Conservation (phyloP, 2,329 filamentous ascomycete genomes). For the Apiospora hydei region DNA sequence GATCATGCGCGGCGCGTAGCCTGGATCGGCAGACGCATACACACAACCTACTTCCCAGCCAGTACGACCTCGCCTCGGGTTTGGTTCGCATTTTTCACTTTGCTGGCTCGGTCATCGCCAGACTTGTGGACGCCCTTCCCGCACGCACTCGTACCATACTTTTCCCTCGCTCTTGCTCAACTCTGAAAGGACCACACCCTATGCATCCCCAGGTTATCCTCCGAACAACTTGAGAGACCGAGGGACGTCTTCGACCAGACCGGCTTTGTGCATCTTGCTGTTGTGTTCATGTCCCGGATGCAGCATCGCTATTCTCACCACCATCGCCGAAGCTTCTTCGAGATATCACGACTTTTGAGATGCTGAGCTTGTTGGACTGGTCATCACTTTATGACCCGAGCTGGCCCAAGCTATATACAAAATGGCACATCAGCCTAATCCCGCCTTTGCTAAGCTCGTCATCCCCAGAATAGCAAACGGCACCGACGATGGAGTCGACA, state of each 20-base stretch:
- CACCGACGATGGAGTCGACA: slow-evolving; percentile 23
- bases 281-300: slow-evolving; percentile 9
- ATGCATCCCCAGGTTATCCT: background rate
- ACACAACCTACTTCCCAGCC: background rate
- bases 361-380: slow-evolving; percentile 22
- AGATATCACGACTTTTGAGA: slow-evolving; percentile 21
- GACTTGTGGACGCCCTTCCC: slow-evolving; percentile 16
- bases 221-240: background rate
- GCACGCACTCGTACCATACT: background rate
- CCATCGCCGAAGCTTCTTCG: background rate
- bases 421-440: slow-evolving; percentile 19
- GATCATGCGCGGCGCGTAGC: slow-evolving; percentile 7
- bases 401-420: slow-evolving; percentile 18
- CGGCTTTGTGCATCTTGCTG: background rate
- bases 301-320: background rate
- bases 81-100: slow-evolving; percentile 15
- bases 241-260: background rate
- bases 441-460: slow-evolving; percentile 9
- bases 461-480: slow-evolving; percentile 12
- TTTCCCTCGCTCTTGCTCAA: background rate
- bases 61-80: background rate
- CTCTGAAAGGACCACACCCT: background rate
- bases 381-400: slow-evolving; percentile 18
- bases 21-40: background rate
- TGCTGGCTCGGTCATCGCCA: background rate